These are phyloP conservation scores for Logfia minima DNA, from an alignment of 129 eudicot species.

Conservation along the genomic window DNA sequence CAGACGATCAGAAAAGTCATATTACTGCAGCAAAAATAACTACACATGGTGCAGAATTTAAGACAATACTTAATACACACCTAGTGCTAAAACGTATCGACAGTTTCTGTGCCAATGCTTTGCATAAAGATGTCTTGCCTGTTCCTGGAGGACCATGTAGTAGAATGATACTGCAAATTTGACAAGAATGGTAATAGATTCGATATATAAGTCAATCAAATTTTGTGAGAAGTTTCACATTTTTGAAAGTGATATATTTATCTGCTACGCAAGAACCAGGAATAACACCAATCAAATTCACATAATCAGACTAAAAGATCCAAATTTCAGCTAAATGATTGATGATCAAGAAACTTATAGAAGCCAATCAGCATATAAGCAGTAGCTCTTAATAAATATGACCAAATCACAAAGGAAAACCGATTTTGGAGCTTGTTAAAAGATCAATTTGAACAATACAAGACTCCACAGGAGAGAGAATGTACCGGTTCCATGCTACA, in stretches of 20 bases:
- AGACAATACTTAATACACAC: conserved; percentile 36
- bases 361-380: not conserved
- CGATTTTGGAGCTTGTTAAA: not conserved
- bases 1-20: conserved; percentile 9
- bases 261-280: not conserved
- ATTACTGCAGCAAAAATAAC: conserved; percentile 1
- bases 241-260: conserved; percentile 2
- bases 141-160: conserved; percentile 99
- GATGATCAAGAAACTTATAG: conserved; percentile 4
- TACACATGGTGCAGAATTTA: conserved; percentile 14
- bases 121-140: conserved; percentile 96
- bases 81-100: conserved; percentile 88
- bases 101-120: conserved; percentile 95
- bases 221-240: not conserved
- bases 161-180: conserved; percentile 75
- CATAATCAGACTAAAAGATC: not conserved
- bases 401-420: not conserved
- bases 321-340: conserved; percentile 11
- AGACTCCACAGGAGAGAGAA: conserved; percentile 10
- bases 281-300: not conserved
- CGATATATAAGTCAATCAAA: conserved; percentile 3
- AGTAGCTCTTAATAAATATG: not conserved
- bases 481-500: conserved; percentile 98
- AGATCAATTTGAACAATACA: not conserved
- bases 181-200: conserved; percentile 19